Evolutionary conservation across 2,329 filamentous ascomycete genomes (phyloP), one percentile per base, ranked within the genome.

Genomic region (Fusarium sp.): DNA sequence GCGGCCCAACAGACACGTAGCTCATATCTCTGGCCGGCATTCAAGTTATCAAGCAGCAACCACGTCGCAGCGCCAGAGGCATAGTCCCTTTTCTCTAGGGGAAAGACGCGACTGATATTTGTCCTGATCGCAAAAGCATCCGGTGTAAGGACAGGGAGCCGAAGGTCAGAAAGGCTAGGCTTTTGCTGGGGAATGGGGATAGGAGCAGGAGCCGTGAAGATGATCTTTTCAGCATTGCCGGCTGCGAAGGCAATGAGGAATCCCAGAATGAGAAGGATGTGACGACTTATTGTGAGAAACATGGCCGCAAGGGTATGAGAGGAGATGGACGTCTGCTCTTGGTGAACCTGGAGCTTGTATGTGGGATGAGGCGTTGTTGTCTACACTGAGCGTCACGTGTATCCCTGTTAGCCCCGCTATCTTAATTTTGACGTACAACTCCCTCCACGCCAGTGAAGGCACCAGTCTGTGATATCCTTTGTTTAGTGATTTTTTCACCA

Each of bases 1-100:
- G 96, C 96, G 65, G 94, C 87, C 95, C 95, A 99, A 82, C 95
- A 98, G 64, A 98, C 86, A 58, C 96, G 90, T 51, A 97, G 88
- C 84, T 99, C 96, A 85, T 98, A 98, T 71, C 94, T 88, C 76
- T 92, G 91, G 11, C 89, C 89, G 37, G 89, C 87, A n/a, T 82
- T 85, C 58, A 99, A 85, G 36, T 86, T 83, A 60, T 92, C 88
- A 7, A 99, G 87, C 8, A 95, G 82, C 72, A 94, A 88, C 96
- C 96, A 98, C 30, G 92, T 91, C 54, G 90, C 85, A 11, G 84
- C 81, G 8, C 93, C 94, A 12, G 83, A 78, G 10, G 85, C 86
- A 31, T 81, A 77, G 16, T 70, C 62, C 13, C 68, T 58, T 3
- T 82, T 77, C 8, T 82, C 73, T 7, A 82, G 86, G 11, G 94